Conservation (phyloP, 768 basidiomycete genomes). For the Boletus coccyginus region DNA sequence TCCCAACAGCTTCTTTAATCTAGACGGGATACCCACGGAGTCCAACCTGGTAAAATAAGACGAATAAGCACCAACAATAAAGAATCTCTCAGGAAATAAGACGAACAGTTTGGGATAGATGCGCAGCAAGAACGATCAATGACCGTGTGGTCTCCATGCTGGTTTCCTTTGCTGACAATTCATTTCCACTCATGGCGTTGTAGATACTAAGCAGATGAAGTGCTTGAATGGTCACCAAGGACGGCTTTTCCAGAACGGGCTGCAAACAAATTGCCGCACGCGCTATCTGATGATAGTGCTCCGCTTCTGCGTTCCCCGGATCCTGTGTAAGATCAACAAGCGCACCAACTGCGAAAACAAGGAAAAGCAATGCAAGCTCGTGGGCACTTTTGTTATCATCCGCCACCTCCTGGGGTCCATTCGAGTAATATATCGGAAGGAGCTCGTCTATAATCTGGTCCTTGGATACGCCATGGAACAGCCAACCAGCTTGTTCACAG, state of each 20-base stretch:
- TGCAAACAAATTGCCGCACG: slow-evolving; percentile 64
- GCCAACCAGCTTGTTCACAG: slow-evolving; percentile 48
- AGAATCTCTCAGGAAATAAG: not conserved
- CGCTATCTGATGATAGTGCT: slow-evolving; percentile 66
- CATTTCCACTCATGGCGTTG: slow-evolving; percentile 66
- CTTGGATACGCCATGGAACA: slow-evolving; percentile 47
- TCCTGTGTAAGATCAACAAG: slow-evolving; percentile 38
- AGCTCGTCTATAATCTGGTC: slow-evolving; percentile 46
- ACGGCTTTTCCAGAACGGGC: slow-evolving; percentile 69
- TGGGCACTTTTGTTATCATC: slow-evolving; percentile 46
- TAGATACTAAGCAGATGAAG: slow-evolving; percentile 69
- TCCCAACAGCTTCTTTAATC: slow-evolving; percentile 4
- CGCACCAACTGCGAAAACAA: slow-evolving; percentile 52
- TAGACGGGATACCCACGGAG: slow-evolving; percentile 49
- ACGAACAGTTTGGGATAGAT: slow-evolving; percentile 64
- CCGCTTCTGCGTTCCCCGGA: slow-evolving; percentile 41
- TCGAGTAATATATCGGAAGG: slow-evolving; percentile 40
- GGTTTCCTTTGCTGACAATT: slow-evolving; percentile 52
- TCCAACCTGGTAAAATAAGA: slow-evolving; percentile 48
- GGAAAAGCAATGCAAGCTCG: slow-evolving; percentile 48
- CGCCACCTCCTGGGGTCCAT: slow-evolving; percentile 13
- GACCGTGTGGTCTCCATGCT: slow-evolving; percentile 76
- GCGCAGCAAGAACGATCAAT: slow-evolving; percentile 59
- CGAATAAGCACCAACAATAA: slow-evolving; percentile 10
- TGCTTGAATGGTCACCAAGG: slow-evolving; percentile 66